phyloP scores from a whole-genome alignment of 2,329 filamentous ascomycete genomes.

The Chalaropsis ovoidea region DNA sequence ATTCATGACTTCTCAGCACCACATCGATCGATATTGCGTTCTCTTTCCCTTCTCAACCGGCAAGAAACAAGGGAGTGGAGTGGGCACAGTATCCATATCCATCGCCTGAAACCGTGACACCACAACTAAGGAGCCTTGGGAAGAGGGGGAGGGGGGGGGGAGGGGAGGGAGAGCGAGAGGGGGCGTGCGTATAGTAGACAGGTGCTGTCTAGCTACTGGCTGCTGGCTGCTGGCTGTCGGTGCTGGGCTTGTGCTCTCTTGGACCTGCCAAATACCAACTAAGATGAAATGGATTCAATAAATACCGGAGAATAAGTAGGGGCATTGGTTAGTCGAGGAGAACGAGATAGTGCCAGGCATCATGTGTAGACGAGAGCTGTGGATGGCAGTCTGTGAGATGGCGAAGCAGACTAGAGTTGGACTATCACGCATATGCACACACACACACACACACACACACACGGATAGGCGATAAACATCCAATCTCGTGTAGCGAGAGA shows the following conservation, averaged over 20 bases:
- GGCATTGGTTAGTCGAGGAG: not conserved
- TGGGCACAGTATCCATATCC: not conserved
- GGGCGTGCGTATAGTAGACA: not conserved
- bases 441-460: no score
- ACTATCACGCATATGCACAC: no score
- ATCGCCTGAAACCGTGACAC: slow-evolving; percentile 14
- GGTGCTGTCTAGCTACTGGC: not conserved
- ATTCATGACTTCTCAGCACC: not conserved
- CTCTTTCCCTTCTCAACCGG: not conserved
- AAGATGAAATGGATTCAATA: slow-evolving; percentile 13
- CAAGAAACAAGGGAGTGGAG: not conserved
- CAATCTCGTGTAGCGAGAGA: no score
- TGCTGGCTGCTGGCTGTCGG: not conserved
- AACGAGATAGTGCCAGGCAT: not conserved
- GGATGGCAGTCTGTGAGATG: no score
- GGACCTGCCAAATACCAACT: not conserved
- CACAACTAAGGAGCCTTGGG: not conserved
- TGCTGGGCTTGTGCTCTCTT: slow-evolving; percentile 2
- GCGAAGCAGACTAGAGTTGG: no score
- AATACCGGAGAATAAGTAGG: slow-evolving; percentile 6
- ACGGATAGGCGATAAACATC: no score
- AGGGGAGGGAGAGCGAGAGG: not conserved
- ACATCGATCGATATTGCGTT: not conserved
- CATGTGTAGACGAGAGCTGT: not conserved
- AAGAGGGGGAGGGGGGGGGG: not conserved